phyloP scores from a whole-genome alignment of 257 asterid genomes.

The Cynanchum wilfordii region DNA sequence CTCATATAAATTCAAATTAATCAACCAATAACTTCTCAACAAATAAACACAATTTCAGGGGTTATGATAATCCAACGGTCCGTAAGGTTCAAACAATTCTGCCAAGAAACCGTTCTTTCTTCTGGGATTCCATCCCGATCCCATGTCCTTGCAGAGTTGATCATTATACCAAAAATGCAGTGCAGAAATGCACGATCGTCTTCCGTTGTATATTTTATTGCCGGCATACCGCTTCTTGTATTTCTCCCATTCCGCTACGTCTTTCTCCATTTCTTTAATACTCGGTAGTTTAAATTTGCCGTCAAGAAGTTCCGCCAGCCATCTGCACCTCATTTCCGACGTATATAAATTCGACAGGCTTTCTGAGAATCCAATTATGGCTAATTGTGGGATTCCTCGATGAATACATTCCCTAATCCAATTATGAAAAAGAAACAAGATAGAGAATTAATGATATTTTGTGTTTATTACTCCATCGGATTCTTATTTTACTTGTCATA shows the following conservation, averaged over 20 bases:
- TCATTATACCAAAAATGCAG: slow-evolving; percentile 47
- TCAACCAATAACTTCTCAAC: too few species aligned
- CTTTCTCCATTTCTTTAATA: slow-evolving; percentile 39
- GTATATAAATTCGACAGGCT: slow-evolving; percentile 37
- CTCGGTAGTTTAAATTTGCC: slow-evolving; percentile 44
- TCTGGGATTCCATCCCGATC: slow-evolving; percentile 46
- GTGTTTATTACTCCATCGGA: too few species aligned
- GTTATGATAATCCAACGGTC: slow-evolving; percentile 33
- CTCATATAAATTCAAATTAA: too few species aligned
- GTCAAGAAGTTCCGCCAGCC: slow-evolving; percentile 44
- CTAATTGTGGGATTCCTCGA: slow-evolving; percentile 47
- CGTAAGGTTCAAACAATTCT: slow-evolving; percentile 50
- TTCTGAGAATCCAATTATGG: slow-evolving; percentile 47
- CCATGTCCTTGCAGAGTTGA: slow-evolving; percentile 53
- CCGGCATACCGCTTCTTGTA: slow-evolving; percentile 35
- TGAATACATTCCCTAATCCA: slow-evolving; percentile 41
- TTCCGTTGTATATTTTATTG: slow-evolving; percentile 20
- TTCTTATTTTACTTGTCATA: too few species aligned
- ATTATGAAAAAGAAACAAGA: too few species aligned
- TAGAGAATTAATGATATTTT: too few species aligned
- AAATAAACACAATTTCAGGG: not conserved
- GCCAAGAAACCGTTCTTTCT: slow-evolving; percentile 35
- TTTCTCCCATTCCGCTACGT: slow-evolving; percentile 31
- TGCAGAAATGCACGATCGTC: slow-evolving; percentile 33
- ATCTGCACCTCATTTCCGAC: slow-evolving; percentile 39